Evolutionary conservation across 2,329 filamentous ascomycete species (phyloP).

Genomic region (Aspergillus neotritici): DNA sequence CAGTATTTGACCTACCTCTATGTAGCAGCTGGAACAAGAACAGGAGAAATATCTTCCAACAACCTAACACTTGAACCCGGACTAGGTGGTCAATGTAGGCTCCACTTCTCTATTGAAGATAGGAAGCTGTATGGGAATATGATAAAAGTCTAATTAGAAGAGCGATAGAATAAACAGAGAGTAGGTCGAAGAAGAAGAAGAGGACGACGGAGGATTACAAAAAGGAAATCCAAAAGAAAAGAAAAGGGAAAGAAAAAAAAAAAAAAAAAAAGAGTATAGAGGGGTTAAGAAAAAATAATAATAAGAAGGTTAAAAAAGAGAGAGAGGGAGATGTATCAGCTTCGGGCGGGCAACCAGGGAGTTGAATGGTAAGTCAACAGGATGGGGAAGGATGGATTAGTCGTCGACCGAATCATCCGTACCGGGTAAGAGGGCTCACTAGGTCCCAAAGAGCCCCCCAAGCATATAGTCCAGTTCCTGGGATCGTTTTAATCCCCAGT

Average conservation of each 20-base stretch:
- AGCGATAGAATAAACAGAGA: constrained; percentile 7
- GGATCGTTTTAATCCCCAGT: constrained; percentile 6
- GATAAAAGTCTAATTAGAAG: constrained; percentile 5
- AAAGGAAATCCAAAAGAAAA: constrained; percentile 28
- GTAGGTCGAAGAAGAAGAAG: constrained; percentile 2
- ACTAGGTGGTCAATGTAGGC: too few relatives aligned
- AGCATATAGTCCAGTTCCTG: constrained; percentile 1
- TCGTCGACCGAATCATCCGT: not conserved
- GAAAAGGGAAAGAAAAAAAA: constrained; percentile 3
- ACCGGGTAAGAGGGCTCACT: not conserved
- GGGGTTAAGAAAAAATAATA: constrained; percentile 24
- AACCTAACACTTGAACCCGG: too few relatives aligned
- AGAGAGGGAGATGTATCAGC: constrained; percentile 4
- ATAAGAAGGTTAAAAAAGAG: constrained; percentile 3
- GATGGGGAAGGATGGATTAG: constrained; percentile 13
- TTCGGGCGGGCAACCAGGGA: constrained; percentile 3
- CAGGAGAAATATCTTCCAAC: too few relatives aligned
- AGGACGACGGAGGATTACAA: constrained; percentile 4
- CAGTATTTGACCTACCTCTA: not conserved
- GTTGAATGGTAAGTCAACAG: constrained; percentile 7
- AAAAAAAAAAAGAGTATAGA: constrained; percentile 9
- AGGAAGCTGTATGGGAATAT: constrained; percentile 1
- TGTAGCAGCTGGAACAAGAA: too few relatives aligned
- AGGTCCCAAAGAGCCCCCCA: not conserved
- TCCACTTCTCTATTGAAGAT: too few relatives aligned